Percentiles rank a stretch among this genome's conserved stretches.
Conservation (phyloP, 2,329 filamentous ascomycete genomes). For the Aspergillus calidoustus region DNA sequence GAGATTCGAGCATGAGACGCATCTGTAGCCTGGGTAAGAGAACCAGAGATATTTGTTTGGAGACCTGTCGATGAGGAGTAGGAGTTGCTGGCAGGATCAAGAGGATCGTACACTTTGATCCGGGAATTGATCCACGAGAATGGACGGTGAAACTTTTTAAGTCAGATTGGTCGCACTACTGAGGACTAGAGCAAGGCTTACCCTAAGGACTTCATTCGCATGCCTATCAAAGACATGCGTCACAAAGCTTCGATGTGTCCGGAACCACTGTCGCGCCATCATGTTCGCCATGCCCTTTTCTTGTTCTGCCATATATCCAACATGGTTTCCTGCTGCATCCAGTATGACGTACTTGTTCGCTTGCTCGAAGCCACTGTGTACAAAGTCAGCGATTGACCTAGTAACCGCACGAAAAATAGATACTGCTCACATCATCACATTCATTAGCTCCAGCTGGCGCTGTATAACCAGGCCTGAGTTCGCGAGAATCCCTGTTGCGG, state of each 20-base stretch:
- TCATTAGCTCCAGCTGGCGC: conserved; percentile 68
- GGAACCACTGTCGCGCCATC: conserved; percentile 63
- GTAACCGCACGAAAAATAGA: not conserved
- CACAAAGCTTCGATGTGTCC: conserved; percentile 66
- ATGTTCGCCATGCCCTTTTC: conserved; percentile 63
- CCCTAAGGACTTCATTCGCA: conserved; percentile 63
- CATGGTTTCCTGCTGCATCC: conserved; percentile 65
- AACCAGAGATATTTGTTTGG: conserved; percentile 50
- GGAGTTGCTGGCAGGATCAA: conserved; percentile 39
- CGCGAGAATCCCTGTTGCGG: conserved; percentile 60
- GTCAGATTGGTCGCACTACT: not conserved
- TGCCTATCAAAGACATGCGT: conserved; percentile 67
- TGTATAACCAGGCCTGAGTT: conserved; percentile 68
- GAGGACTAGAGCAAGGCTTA: conserved; percentile 29
- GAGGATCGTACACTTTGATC: conserved; percentile 61
- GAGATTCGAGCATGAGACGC: conserved; percentile 58
- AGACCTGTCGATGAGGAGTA: conserved; percentile 49
- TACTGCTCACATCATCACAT: conserved; percentile 58
- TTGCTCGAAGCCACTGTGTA: conserved; percentile 63
- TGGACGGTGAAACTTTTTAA: conserved; percentile 63
- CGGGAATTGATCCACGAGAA: conserved; percentile 67
- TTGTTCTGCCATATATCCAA: conserved; percentile 68
- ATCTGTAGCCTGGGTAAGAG: conserved; percentile 44
- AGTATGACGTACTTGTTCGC: conserved; percentile 69
- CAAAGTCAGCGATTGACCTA: conserved; percentile 6